Evolutionary conservation across 805 yeast species (phyloP), one percentile per base, ranked within the genome.

Genomic region (Teunomyces panamensis): DNA sequence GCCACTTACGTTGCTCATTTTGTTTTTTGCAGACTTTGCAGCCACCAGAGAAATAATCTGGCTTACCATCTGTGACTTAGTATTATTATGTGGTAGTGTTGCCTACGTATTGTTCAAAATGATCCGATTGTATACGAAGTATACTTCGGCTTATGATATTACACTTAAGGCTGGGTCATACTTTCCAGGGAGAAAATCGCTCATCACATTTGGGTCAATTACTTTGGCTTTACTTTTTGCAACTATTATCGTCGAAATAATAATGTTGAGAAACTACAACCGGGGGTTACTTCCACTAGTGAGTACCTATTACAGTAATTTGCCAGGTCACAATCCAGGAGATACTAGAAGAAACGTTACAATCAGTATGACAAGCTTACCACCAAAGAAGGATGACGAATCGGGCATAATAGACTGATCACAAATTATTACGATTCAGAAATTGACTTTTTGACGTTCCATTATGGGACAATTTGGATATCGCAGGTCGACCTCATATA

Each of bases 91-190:
- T 8, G 65, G 68, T 16, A 79, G 77, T 1, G 51, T 72, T 48
- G 77, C 75, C 0, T 77, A 76, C 55, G 75, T 75, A 35, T 49
- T 76, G 29, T 77, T 74, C 65, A 77, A 77, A 55, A 60, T 71
- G 47, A 68, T 77, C 29, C 56, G 80, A 33, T 63, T 77, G 58
- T 76, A 64, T 56, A 71, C 77, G 28, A 69, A 72, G 44, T 63
- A 67, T 39, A 60, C 74, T n/a, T 64, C 71, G 2, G 73, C 71
- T 3, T 67, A 62, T 50, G 47, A 55, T 20, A 43, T 60, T 5
- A 58, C 61, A 0, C 35, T 67, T n/a, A 34, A 16, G 3, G 69
- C 71, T 0, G 75, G 71, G 2, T 59, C 50, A 1, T 67, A 69
- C 50, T 75, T 76, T 53, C 73, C 78, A 0, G 77, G 79, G 1